Conservation (phyloP, 352 stramenopile genomes). For the Phytophthora melonis region DNA sequence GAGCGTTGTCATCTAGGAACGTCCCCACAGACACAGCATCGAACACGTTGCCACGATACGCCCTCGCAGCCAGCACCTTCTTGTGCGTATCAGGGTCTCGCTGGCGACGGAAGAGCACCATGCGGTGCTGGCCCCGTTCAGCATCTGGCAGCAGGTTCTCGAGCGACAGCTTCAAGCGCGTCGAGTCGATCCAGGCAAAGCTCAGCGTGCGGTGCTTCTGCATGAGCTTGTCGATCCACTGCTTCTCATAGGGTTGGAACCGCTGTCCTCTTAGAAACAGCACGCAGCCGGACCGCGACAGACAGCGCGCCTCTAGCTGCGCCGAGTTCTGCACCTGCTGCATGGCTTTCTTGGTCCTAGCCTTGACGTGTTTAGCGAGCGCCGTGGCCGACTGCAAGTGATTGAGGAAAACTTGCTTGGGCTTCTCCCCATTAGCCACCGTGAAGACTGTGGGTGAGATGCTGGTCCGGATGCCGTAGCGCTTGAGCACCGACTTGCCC, state of each 20-base stretch:
- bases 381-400: conserved; percentile 67
- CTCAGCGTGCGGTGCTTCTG: conserved; percentile 60
- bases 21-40: conserved; percentile 59
- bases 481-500: conserved; percentile 65
- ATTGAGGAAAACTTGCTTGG: conserved; percentile 79
- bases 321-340: conserved; percentile 72
- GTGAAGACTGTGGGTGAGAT: conserved; percentile 84
- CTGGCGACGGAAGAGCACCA: conserved; percentile 77
- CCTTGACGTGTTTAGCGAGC: conserved; percentile 66
- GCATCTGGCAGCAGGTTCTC: conserved; percentile 65
- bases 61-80: conserved; percentile 58
- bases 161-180: conserved; percentile 72
- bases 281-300: conserved; percentile 70
- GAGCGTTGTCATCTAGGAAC: conserved; percentile 64
- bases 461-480: conserved; percentile 69
- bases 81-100: conserved; percentile 46
- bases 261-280: conserved; percentile 70
- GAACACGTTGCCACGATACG: conserved; percentile 67
- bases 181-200: conserved; percentile 81
- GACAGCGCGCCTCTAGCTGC: conserved; percentile 72
- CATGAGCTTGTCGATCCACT: conserved; percentile 77
- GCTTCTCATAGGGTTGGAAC: conserved; percentile 70
- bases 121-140: conserved; percentile 54
- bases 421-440: conserved; percentile 77
- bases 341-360: conserved; percentile 62